phyloP scores from a whole-genome alignment of 306 rosid species.

The Alnus rubra region DNA sequence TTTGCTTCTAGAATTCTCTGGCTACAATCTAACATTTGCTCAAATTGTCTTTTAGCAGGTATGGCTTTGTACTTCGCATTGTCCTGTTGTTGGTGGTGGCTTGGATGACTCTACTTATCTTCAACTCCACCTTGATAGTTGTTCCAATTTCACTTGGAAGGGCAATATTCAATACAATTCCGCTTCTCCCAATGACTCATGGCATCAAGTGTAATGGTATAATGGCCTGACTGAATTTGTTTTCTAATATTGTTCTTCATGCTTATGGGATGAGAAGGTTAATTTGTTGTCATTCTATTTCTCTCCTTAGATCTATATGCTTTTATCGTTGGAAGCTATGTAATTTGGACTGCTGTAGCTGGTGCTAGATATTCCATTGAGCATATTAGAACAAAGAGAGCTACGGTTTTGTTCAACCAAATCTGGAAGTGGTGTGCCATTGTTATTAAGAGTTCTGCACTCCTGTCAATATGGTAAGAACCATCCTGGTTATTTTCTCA shows the following conservation, averaged over 20 bases:
- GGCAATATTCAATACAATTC: constrained; percentile 82
- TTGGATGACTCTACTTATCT: constrained; percentile 94
- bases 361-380: constrained; percentile 89
- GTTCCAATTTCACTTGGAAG: constrained; percentile 91
- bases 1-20: constrained; percentile 14
- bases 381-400: constrained; percentile 68
- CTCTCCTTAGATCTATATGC: constrained; percentile 78
- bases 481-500: constrained; percentile 11
- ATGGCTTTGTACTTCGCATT: constrained; percentile 86
- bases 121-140: constrained; percentile 91
- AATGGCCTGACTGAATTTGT: constrained; percentile 22
- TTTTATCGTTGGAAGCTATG: constrained; percentile 90
- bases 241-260: constrained; percentile 9
- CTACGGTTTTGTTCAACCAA: constrained; percentile 65
- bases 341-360: constrained; percentile 93
- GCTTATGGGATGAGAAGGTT: constrained; percentile 13
- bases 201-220: constrained; percentile 97
- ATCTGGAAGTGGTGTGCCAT: constrained; percentile 90
- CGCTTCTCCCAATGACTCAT: constrained; percentile 94
- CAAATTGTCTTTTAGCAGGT: constrained; percentile 45
- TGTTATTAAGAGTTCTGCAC: constrained; percentile 87
- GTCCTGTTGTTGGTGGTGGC: constrained; percentile 92
- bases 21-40: constrained; percentile 7
- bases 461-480: constrained; percentile 87
- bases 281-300: constrained; percentile 20